phyloP scores from a whole-genome alignment of 2,329 filamentous ascomycete genomes.

The Aspergillus neotritici region DNA sequence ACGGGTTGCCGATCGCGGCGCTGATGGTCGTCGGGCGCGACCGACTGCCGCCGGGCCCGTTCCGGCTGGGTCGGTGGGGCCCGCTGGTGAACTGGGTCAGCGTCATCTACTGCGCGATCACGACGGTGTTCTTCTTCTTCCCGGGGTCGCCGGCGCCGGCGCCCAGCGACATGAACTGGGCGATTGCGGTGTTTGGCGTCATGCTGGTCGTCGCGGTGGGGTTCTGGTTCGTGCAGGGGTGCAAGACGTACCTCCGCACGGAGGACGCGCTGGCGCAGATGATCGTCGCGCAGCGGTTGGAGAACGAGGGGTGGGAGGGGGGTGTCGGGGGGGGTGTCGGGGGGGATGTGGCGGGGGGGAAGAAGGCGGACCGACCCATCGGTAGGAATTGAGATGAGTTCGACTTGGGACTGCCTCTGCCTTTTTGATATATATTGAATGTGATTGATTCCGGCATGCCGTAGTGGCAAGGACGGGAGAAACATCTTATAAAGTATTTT shows the following conservation, averaged over 20 bases:
- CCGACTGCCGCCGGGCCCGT: constrained; percentile 44
- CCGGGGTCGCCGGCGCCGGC: constrained; percentile 43
- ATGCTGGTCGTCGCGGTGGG: constrained; percentile 48
- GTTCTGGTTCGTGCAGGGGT: constrained; percentile 49
- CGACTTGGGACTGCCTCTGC: too few species aligned
- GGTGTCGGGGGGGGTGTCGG: too few species aligned
- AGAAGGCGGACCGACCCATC: too few species aligned
- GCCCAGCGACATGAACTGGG: constrained; percentile 51
- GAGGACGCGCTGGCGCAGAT: constrained; percentile 24
- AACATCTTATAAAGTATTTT: too few species aligned
- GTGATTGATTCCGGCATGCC: too few species aligned
- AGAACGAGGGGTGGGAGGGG: constrained; percentile 7
- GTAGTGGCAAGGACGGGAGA: too few species aligned
- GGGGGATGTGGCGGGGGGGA: too few species aligned
- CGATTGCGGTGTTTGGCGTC: constrained; percentile 53
- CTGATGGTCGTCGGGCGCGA: constrained; percentile 50
- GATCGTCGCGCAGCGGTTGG: constrained; percentile 20
- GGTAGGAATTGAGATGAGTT: too few species aligned
- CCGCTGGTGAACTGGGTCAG: constrained; percentile 44
- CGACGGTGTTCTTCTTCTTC: constrained; percentile 54
- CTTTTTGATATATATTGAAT: too few species aligned
- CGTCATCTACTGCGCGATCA: constrained; percentile 49
- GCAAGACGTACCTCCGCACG: constrained; percentile 32
- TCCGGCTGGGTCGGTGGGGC: constrained; percentile 44
- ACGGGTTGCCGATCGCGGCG: constrained; percentile 46